These are phyloP conservation scores for Malassezia nana DNA, from an alignment of 1,284 basidiomycete genomes.

Conservation along the genomic window DNA sequence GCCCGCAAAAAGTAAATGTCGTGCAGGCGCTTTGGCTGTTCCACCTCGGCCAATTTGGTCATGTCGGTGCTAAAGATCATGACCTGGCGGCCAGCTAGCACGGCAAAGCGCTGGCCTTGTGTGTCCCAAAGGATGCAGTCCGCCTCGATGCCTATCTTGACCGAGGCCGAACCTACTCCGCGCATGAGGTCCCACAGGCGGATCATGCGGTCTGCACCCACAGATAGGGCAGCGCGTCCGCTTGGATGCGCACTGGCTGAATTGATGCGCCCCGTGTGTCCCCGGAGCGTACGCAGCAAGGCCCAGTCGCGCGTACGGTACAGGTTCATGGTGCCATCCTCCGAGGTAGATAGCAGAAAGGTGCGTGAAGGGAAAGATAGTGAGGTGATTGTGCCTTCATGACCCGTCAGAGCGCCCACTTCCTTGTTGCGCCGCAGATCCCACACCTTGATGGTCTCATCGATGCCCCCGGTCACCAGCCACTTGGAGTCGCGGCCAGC, in stretches of 20 bases:
- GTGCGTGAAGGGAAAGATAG: slow-evolving; percentile 77
- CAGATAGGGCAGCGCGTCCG: slow-evolving; percentile 77
- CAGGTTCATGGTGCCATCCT: slow-evolving; percentile 65
- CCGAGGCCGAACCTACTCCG: slow-evolving; percentile 76
- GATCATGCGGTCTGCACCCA: slow-evolving; percentile 77
- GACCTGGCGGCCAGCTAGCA: slow-evolving; percentile 28
- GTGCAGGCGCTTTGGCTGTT: slow-evolving; percentile 27
- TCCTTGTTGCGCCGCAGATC: slow-evolving; percentile 80
- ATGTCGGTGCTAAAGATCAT: slow-evolving; percentile 38
- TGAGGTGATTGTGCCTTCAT: slow-evolving; percentile 85
- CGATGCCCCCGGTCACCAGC: slow-evolving; percentile 84
- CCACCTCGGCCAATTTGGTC: slow-evolving; percentile 35
- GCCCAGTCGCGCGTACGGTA: slow-evolving; percentile 90
- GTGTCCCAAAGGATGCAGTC: slow-evolving; percentile 35
- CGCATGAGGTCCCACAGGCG: slow-evolving; percentile 99
- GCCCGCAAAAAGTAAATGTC: slow-evolving; percentile 28
- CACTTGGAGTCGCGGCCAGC: slow-evolving; percentile 65
- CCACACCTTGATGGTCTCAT: slow-evolving; percentile 97
- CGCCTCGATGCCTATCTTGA: slow-evolving; percentile 53
- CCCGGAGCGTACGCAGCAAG: slow-evolving; percentile 73
- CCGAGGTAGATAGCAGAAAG: slow-evolving; percentile 77
- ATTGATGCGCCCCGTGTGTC: slow-evolving; percentile 86
- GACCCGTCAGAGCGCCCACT: slow-evolving; percentile 81
- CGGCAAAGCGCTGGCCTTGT: slow-evolving; percentile 28
- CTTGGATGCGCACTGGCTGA: slow-evolving; percentile 80